Conservation (phyloP, 1,284 basidiomycete genomes). For the Ustilago crameri region DNA sequence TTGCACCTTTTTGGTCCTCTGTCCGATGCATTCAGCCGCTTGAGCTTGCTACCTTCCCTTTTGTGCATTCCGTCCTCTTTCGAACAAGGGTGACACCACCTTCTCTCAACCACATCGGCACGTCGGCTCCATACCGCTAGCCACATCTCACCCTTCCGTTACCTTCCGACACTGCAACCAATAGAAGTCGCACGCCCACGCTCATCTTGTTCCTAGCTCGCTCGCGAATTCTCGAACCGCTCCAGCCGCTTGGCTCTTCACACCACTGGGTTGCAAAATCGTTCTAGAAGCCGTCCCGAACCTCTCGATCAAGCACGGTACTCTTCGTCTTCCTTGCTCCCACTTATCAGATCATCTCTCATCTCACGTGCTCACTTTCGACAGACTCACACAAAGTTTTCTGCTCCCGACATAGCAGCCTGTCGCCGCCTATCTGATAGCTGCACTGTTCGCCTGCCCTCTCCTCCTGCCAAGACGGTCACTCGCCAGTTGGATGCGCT, state of each 20-base stretch:
- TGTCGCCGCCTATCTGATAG: slow-evolving; percentile 14
- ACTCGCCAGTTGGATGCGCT: too few relatives aligned
- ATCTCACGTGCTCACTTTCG: background rate
- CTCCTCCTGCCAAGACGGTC: background rate
- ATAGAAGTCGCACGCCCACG: slow-evolving; percentile 3
- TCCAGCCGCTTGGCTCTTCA: background rate
- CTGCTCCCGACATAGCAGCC: background rate
- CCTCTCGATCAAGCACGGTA: background rate
- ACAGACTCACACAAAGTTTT: slow-evolving; percentile 1
- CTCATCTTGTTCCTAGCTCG: background rate
- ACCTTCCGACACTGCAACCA: slow-evolving; percentile 11
- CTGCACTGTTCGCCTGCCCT: background rate
- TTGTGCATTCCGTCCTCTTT: too few relatives aligned
- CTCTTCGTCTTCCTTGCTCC: background rate
- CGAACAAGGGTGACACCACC: too few relatives aligned
- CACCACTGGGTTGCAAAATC: background rate
- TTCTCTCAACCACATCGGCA: slow-evolving; percentile 3
- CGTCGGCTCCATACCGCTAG: background rate
- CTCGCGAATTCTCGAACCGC: background rate
- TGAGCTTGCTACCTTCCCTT: too few relatives aligned
- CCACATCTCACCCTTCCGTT: slow-evolving; percentile 4
- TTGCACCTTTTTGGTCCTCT: too few relatives aligned
- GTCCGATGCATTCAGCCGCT: too few relatives aligned
- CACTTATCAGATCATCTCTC: slow-evolving; percentile 4
- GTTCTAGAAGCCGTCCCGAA: background rate